Evolutionary conservation across 192 early-diverging fungal genomes (phyloP).

Genomic region (Obelidium mucronatum): DNA sequence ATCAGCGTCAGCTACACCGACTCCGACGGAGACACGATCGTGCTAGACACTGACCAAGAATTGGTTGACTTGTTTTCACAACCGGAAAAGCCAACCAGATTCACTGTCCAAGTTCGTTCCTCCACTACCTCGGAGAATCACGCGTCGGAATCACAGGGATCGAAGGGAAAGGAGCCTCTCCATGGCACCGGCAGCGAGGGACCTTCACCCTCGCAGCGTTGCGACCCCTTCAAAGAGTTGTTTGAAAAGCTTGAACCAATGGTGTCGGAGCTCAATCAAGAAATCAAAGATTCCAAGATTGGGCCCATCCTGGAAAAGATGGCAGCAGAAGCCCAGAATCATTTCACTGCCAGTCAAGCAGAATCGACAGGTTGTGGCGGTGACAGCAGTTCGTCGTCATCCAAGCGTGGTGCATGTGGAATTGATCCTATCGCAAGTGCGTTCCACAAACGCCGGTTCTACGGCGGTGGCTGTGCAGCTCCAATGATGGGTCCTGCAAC

Average conservation of each 20-base stretch:
- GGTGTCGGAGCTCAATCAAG: constrained; percentile 21
- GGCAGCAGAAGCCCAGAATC: constrained; percentile 23
- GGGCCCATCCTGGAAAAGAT: constrained; percentile 41
- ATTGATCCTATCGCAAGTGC: background rate
- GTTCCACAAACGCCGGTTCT: background rate
- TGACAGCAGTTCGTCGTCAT: background rate
- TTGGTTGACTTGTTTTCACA: constrained; percentile 14
- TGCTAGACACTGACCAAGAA: constrained; percentile 43
- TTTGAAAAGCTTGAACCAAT: constrained; percentile 31
- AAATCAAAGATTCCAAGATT: constrained; percentile 37
- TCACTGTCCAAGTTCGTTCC: background rate
- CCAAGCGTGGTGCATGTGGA: background rate
- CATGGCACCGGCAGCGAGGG: background rate
- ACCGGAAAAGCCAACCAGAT: background rate
- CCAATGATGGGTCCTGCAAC: background rate
- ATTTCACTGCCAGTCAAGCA: constrained; percentile 31
- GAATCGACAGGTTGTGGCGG: background rate
- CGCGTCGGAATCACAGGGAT: background rate
- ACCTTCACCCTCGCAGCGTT: background rate
- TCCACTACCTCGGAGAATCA: background rate
- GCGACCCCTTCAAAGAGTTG: constrained; percentile 23
- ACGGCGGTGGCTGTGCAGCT: background rate
- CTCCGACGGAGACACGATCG: constrained; percentile 38
- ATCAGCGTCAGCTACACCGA: constrained; percentile 42
- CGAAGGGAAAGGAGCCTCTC: background rate